These are phyloP conservation scores for Fusarium aywerte DNA, from an alignment of 2,329 filamentous ascomycete species.

Conservation along the genomic window DNA sequence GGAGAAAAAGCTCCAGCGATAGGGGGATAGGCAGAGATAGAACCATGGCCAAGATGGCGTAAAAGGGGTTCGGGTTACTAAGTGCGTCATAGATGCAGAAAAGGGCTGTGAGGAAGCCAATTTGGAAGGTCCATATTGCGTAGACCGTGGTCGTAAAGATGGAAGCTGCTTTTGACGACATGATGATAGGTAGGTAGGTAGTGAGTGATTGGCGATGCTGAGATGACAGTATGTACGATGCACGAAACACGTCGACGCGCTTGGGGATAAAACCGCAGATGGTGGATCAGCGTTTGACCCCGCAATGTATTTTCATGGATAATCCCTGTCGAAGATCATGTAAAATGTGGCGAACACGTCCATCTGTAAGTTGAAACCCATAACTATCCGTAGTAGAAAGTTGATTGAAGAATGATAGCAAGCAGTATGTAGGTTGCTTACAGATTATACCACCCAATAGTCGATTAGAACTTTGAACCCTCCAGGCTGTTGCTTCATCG, in stretches of 20 bases:
- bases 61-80: not conserved
- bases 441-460: not conserved
- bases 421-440: not conserved
- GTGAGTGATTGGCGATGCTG: not conserved
- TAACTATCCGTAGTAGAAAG: not conserved
- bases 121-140: constrained; percentile 25
- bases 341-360: constrained; percentile 1
- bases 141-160: constrained; percentile 1
- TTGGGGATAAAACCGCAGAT: constrained; percentile 1
- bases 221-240: not conserved
- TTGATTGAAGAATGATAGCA: not conserved
- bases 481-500: not conserved
- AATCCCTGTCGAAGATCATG: constrained; percentile 21
- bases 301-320: constrained; percentile 11
- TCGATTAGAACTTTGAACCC: not conserved
- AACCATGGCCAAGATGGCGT: not conserved
- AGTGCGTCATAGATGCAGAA: not conserved
- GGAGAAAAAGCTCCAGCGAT: constrained; percentile 36
- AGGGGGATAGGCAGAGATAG: not conserved
- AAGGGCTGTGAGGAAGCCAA: constrained; percentile 1
- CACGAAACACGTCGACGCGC: not conserved
- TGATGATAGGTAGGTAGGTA: not conserved
- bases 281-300: constrained; percentile 11
- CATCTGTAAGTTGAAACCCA: not conserved
- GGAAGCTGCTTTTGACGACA: constrained; percentile 6